Base-by-base conservation (phyloP, 106 monocot genomes). In the Amphibolis antarctica region DNA sequence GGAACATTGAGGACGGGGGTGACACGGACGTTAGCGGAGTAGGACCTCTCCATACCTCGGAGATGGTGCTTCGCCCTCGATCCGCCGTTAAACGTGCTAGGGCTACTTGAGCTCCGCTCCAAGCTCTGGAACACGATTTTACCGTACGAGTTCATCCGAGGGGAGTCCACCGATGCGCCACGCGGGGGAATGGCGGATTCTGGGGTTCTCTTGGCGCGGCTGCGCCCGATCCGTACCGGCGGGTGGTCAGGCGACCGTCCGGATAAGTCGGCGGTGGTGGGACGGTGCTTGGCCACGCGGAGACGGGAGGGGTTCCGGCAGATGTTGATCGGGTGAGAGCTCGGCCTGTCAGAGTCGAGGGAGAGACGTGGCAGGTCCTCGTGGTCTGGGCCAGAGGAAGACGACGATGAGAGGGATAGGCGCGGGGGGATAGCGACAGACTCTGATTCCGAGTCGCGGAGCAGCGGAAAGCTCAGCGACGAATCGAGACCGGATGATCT, bases 91-190 rank as follows among this genome's bases (percentile, higher is more conserved):
- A 75, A 77, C 66, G 79, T 79, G 11, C 85, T 63, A 0, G 85
- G 84, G 55, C 79, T 82, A 62, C 90, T 90, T 24, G 86, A 76
- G 74, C 86, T 86, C 56, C 83, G 44, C 49, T 71, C 86, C 17
- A 85, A 62, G 2, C 80, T 76, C 19, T 90, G 73, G 65, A 90
- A 90, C 20, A 90, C 78, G 18, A 86, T 66, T 60, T 78, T 78
- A 12, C 90, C 90, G 1, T 82, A 85, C 0, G 86, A 63, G 60
- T 86, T 83, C 90, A 90, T 90, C 55, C 90, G 71, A 20, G 90
- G 86, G 50, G 79, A 80, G 46, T 86, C 89, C 0, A 82, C 78
- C 3, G 82, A 80, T 13, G 59, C 72, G 12, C 43, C 74, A 22
- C 70, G 44, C 23, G 74, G 14, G 47, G 78, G 62, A 42, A 63